These are phyloP conservation scores for Plasmopara viticola DNA, from an alignment of 352 stramenopile species.

Conservation along the genomic window DNA sequence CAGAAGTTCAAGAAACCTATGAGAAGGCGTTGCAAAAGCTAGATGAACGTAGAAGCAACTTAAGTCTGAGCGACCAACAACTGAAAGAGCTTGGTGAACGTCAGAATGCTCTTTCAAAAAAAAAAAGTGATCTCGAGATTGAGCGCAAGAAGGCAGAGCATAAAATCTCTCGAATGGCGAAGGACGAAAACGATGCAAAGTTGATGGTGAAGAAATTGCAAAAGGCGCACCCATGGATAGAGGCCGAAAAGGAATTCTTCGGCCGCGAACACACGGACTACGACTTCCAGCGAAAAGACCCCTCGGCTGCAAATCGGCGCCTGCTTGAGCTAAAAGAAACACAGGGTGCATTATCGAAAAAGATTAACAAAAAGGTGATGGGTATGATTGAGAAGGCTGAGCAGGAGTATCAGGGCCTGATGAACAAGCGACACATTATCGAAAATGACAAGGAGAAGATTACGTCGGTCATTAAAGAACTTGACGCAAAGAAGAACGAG, in stretches of 20 bases:
- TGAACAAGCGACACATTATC: conserved; percentile 97
- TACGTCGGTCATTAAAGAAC: conserved; percentile 97
- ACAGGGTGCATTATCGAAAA: conserved; percentile 92
- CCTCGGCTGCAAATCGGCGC: conserved; percentile 74
- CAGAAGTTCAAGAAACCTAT: conserved; percentile 56
- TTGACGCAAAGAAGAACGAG: conserved; percentile 99
- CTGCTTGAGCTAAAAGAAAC: conserved; percentile 90
- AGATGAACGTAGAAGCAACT: conserved; percentile 56
- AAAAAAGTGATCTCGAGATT: conserved; percentile 86
- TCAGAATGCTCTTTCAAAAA: conserved; percentile 73
- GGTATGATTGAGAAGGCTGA: conserved; percentile 99
- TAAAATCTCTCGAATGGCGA: conserved; percentile 88
- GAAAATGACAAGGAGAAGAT: conserved; percentile 99
- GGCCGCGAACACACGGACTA: conserved; percentile 96
- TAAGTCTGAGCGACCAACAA: conserved; percentile 87
- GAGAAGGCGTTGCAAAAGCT: conserved; percentile 56
- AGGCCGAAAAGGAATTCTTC: conserved; percentile 96
- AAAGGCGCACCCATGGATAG: conserved; percentile 96
- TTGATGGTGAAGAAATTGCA: conserved; percentile 89
- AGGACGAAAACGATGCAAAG: conserved; percentile 89
- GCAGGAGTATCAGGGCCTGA: conserved; percentile 97
- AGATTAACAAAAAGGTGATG: conserved; percentile 99
- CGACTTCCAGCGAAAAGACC: conserved; percentile 92
- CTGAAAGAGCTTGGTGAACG: conserved; percentile 85
- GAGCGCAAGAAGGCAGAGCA: conserved; percentile 94